Evolutionary conservation across 139 green algal species (phyloP).

Genomic region (Picochlorum sp.): DNA sequence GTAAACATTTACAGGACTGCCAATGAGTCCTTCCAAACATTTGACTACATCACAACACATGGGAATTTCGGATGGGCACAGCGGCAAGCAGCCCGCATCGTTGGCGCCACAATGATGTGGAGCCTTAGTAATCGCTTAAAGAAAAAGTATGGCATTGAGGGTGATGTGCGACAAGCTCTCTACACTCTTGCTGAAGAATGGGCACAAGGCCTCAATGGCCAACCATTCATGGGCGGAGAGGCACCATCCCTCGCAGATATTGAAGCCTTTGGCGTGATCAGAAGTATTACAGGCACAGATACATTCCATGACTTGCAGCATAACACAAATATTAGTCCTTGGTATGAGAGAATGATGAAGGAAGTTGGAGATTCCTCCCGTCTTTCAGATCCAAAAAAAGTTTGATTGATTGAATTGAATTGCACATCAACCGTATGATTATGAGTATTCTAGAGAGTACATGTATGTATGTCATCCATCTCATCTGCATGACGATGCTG

Average conservation of each 20-base stretch:
- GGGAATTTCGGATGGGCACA: constrained; percentile 58
- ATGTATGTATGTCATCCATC: no score
- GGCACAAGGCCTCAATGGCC: constrained; percentile 27
- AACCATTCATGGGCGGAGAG: constrained; percentile 47
- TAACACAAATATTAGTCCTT: constrained; percentile 51
- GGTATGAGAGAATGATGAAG: constrained; percentile 65
- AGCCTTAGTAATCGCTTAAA: constrained; percentile 34
- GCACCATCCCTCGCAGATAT: constrained; percentile 85
- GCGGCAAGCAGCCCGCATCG: constrained; percentile 41
- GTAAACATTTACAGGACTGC: constrained; percentile 95
- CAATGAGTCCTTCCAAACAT: constrained; percentile 69
- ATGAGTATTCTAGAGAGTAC: no score
- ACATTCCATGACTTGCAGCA: constrained; percentile 81
- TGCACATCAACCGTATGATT: background rate
- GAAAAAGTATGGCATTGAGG: constrained; percentile 85
- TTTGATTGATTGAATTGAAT: background rate
- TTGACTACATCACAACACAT: constrained; percentile 78
- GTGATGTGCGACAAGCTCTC: constrained; percentile 64
- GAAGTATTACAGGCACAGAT: constrained; percentile 62
- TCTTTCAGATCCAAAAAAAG: background rate
- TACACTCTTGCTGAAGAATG: constrained; percentile 56
- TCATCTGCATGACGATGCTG: no score
- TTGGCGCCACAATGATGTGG: constrained; percentile 77
- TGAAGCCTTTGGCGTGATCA: constrained; percentile 82
- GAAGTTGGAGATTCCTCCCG: constrained; percentile 36